phyloP scores from a whole-genome alignment of 768 basidiomycete species.

The Boletus subcaerulescens region DNA sequence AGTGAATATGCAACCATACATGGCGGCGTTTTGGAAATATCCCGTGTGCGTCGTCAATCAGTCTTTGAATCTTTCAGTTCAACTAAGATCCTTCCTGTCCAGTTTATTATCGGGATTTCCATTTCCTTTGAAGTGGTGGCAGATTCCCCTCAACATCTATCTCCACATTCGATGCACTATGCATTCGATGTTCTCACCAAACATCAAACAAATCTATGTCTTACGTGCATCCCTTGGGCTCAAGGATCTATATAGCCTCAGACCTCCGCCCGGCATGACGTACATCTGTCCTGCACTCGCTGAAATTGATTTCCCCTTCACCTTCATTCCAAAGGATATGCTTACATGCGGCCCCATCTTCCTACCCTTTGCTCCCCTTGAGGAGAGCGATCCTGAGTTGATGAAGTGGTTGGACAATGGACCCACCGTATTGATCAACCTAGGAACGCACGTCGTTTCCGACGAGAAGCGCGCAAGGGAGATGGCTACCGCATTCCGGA shows the following conservation, averaged over 20 bases:
- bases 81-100: not conserved
- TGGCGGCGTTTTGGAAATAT: conserved; percentile 6
- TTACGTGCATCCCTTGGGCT: conserved; percentile 5
- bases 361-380: conserved; percentile 3
- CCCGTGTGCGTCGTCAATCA: not conserved
- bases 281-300: conserved; percentile 1
- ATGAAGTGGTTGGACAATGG: conserved; percentile 9
- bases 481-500: conserved; percentile 4
- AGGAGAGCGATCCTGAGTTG: conserved; percentile 4
- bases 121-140: conserved; percentile 16
- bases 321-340: conserved; percentile 8
- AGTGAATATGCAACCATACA: not conserved
- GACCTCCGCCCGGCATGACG: not conserved
- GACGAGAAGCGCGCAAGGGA: not conserved
- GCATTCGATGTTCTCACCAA: not conserved
- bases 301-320: not conserved
- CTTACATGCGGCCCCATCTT: conserved; percentile 7
- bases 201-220: not conserved
- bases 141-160: conserved; percentile 10
- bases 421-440: conserved; percentile 11
- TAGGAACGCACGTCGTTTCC: conserved; percentile 1
- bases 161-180: not conserved
- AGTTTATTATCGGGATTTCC: conserved; percentile 7
- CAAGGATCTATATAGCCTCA: not conserved
- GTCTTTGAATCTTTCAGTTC: not conserved